Evolutionary conservation across 345 rosid genomes (phyloP).

Genomic region (Camelina sativa): DNA sequence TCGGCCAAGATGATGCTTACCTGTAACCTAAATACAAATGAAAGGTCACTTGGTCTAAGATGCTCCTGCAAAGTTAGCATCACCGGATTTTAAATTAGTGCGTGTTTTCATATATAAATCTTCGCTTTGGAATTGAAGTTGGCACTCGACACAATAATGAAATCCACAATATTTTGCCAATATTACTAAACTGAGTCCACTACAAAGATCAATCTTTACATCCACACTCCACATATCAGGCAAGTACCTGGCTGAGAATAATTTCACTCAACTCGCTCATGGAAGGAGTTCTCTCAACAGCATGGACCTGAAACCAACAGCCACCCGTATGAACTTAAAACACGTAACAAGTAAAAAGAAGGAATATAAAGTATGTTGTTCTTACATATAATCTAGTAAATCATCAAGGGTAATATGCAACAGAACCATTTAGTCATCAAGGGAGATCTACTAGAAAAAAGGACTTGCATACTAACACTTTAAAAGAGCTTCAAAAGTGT

Average conservation of each 20-base stretch:
- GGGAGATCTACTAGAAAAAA: not conserved
- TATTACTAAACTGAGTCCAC: not conserved
- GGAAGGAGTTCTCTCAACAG: conserved; percentile 92
- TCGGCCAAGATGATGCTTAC: conserved; percentile 44
- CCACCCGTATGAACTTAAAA: not conserved
- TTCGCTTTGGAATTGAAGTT: conserved; percentile 18
- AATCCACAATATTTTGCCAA: not conserved
- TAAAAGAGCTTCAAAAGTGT: not conserved
- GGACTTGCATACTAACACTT: not conserved
- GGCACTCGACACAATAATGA: not conserved
- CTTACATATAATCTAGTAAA: conserved; percentile 8
- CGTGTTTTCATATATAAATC: not conserved
- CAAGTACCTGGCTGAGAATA: conserved; percentile 81
- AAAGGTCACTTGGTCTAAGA: conserved; percentile 87
- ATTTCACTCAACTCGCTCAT: conserved; percentile 96
- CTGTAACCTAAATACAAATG: conserved; percentile 94
- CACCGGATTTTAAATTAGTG: conserved; percentile 28
- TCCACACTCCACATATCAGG: conserved; percentile 26
- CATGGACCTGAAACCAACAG: conserved; percentile 67
- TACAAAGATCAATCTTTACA: conserved; percentile 12
- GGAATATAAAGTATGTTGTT: not conserved
- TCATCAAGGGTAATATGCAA: conserved; percentile 17
- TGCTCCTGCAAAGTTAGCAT: conserved; percentile 71
- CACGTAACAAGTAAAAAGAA: not conserved
- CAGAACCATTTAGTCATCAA: not conserved